These are phyloP conservation scores for Xylariales sp. DNA, from an alignment of 2,329 filamentous ascomycete species.

Conservation along the genomic window DNA sequence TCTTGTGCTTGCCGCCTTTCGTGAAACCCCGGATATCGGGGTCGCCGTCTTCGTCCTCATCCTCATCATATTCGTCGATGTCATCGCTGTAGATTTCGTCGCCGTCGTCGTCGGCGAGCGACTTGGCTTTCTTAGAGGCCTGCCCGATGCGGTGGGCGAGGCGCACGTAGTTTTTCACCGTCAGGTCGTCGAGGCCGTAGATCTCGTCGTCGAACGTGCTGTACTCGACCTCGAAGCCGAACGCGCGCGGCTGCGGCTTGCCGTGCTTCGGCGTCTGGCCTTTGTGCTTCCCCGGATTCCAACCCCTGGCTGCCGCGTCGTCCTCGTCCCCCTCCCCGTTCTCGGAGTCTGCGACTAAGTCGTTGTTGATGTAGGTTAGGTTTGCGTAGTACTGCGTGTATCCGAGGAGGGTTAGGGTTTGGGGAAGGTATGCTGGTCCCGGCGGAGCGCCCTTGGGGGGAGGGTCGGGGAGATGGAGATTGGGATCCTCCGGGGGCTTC, in stretches of 20 bases:
- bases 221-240: conserved; percentile 87
- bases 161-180: conserved; percentile 81
- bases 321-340: conserved; percentile 49
- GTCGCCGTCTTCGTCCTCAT: conserved; percentile 48
- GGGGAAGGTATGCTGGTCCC: conserved; percentile 89
- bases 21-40: neutral
- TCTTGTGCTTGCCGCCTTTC: conserved; percentile 68
- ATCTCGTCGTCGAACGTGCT: conserved; percentile 80
- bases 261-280: conserved; percentile 66
- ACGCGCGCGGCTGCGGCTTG: conserved; percentile 69
- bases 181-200: conserved; percentile 84
- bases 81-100: conserved; percentile 42
- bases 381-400: conserved; percentile 96
- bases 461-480: conserved; percentile 73
- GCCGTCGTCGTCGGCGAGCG: conserved; percentile 27
- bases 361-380: conserved; percentile 88
- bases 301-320: conserved; percentile 55
- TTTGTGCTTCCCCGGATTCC: conserved; percentile 73
- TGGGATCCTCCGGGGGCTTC: conserved; percentile 65
- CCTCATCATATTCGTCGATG: conserved; percentile 41
- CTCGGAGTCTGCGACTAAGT: conserved; percentile 57
- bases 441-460: conserved; percentile 79
- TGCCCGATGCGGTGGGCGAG: conserved; percentile 83
- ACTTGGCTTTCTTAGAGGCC: conserved; percentile 48
- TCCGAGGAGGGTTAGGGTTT: conserved; percentile 80